Evolutionary conservation across 2,329 filamentous ascomycete genomes (phyloP).

Genomic region (Plectosphaerella sp.): DNA sequence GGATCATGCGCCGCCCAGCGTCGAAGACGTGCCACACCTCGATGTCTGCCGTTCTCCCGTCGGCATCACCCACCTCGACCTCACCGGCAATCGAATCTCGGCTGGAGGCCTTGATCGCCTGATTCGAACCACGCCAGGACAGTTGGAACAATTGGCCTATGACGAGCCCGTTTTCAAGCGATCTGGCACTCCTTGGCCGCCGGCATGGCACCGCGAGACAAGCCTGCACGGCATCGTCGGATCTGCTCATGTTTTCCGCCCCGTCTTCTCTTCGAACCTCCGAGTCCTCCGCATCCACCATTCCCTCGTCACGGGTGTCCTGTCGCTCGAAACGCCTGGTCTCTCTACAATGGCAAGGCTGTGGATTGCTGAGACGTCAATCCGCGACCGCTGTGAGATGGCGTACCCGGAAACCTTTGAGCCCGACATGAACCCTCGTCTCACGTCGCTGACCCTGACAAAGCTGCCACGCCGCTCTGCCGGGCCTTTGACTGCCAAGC

Average conservation of each 20-base stretch:
- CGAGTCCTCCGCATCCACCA: slow-evolving; percentile 53
- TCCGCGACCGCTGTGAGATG: slow-evolving; percentile 37
- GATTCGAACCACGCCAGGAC: slow-evolving; percentile 36
- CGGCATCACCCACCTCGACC: slow-evolving; percentile 49
- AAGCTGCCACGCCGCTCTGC: slow-evolving; percentile 48
- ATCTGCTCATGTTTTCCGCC: slow-evolving; percentile 43
- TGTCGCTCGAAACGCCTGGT: slow-evolving; percentile 34
- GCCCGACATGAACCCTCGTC: slow-evolving; percentile 53
- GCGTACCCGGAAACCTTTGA: slow-evolving; percentile 43
- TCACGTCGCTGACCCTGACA: slow-evolving; percentile 49
- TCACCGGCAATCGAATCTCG: slow-evolving; percentile 47
- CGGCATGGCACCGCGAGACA: slow-evolving; percentile 22
- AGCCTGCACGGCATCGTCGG: slow-evolving; percentile 39
- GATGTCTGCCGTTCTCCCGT: slow-evolving; percentile 18
- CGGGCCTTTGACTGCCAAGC: slow-evolving; percentile 42
- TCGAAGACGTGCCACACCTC: slow-evolving; percentile 9
- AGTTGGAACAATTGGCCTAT: slow-evolving; percentile 49
- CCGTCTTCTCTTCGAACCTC: slow-evolving; percentile 49
- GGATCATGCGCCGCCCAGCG: slow-evolving; percentile 4
- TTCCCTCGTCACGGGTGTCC: slow-evolving; percentile 53
- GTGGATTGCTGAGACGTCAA: slow-evolving; percentile 38
- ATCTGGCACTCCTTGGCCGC: slow-evolving; percentile 7
- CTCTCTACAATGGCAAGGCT: slow-evolving; percentile 29
- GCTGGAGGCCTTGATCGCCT: slow-evolving; percentile 35
- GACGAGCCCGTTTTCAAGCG: slow-evolving; percentile 28